Conservation (phyloP, 140 eudicot species). For the Oenanthe javanica region DNA sequence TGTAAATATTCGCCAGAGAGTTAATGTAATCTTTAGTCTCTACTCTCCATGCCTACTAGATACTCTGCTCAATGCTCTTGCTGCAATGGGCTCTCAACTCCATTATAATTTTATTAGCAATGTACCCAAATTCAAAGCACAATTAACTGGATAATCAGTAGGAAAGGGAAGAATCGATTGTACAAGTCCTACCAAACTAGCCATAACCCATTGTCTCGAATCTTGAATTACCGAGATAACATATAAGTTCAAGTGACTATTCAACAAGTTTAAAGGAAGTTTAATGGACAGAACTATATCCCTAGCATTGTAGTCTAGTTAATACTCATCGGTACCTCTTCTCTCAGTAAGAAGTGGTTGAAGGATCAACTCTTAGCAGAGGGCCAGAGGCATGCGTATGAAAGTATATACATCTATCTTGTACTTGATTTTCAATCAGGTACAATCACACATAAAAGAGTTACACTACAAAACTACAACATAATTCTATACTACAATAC, state of each 20-base stretch:
- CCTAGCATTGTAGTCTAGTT: not conserved
- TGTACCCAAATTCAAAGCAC: not conserved
- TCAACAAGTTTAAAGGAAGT: not conserved
- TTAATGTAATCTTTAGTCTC: not conserved
- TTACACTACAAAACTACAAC: not conserved
- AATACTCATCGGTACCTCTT: not conserved
- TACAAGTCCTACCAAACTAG: not conserved
- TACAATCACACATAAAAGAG: not conserved
- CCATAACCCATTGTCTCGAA: not conserved
- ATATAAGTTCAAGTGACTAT: not conserved
- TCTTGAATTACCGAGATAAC: not conserved
- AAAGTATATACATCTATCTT: not conserved
- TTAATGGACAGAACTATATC: not conserved
- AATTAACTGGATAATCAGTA: not conserved
- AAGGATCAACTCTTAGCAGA: not conserved
- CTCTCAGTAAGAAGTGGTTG: not conserved
- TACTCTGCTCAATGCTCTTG: not conserved
- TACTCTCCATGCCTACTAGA: not conserved
- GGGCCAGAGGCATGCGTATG: not conserved
- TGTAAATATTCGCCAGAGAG: not conserved
- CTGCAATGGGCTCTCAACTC: not conserved
- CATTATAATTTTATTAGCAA: not conserved
- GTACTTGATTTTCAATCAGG: not conserved
- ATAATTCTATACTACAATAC: not conserved
- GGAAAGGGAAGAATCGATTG: not conserved